These are phyloP conservation scores for Hypholoma fasciculare DNA, from an alignment of 768 basidiomycete species.

Conservation along the genomic window DNA sequence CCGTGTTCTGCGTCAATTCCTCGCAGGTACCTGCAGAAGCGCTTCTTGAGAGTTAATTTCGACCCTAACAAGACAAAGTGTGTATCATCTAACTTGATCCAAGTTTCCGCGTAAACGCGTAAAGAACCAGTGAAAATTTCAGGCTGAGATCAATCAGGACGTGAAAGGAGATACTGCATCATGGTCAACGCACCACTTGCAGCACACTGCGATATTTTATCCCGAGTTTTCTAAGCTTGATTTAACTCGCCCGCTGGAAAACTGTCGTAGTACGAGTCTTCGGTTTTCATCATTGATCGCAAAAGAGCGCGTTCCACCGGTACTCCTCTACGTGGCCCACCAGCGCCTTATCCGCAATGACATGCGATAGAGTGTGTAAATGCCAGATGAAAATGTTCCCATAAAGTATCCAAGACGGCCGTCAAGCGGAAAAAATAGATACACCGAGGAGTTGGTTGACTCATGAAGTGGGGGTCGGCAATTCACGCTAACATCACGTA, in stretches of 20 bases:
- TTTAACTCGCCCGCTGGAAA: constrained; percentile 39
- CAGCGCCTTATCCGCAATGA: neutral
- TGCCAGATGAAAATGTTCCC: neutral
- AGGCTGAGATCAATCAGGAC: constrained; percentile 21
- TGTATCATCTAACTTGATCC: constrained; percentile 58
- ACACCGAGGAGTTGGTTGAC: neutral
- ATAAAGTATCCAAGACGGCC: neutral
- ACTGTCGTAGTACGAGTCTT: constrained; percentile 56
- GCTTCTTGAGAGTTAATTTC: neutral
- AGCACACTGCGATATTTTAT: constrained; percentile 59
- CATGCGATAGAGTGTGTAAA: neutral
- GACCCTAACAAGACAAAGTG: constrained; percentile 8
- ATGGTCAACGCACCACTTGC: constrained; percentile 37
- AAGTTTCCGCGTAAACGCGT: constrained; percentile 56
- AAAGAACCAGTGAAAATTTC: constrained; percentile 58
- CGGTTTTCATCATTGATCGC: constrained; percentile 38
- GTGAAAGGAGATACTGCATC: neutral
- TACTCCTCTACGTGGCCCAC: neutral
- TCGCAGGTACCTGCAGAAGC: neutral
- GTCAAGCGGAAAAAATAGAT: neutral
- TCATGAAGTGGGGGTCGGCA: too few relatives aligned
- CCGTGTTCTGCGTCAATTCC: too few relatives aligned
- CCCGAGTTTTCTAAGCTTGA: constrained; percentile 53
- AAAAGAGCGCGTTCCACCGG: constrained; percentile 37
- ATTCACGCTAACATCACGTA: too few relatives aligned